Base-by-base conservation (phyloP, 2,329 filamentous ascomycete species). In the Harringtonia aguacate region DNA sequence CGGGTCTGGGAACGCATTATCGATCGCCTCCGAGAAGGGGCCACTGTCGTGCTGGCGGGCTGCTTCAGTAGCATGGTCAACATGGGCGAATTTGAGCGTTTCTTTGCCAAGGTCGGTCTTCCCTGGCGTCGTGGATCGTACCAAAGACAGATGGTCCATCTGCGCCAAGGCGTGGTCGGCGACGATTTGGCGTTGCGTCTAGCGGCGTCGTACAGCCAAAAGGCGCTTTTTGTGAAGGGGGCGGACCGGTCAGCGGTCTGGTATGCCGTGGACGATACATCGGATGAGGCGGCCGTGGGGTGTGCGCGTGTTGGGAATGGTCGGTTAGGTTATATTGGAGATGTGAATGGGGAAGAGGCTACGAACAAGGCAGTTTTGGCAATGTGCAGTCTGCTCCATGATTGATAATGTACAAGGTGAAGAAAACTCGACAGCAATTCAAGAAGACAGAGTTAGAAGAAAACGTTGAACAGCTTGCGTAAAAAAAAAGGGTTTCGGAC, bases 301-400 rank as follows among this genome's bases (percentile, higher is more conserved):
- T 54, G 55, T 36, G 44, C 52, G 2, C 50, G 46, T 28, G 54
- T 60, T 36, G 56, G 53, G 13, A 40, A 36, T 9, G 55, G 56
- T 27, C 49, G 36, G 30, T 48, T 60, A 22, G 56, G 56, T 21
- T 59, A 59, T 47, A 45, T 59, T 34, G 56, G 56, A 31, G 56
- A 59, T 46, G 54, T 58, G 33, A 58, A 57, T 36, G 44, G 45
- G 3, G 56, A 53, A 44, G 44, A 46, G 22, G 46, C 24, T 8
- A 52, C 52, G 14, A 43, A 47, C 20, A 21, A 36, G 3, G 55
- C 52, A 12, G 43, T 58, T 36, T 37, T 58, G 29, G 55, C 53
- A 43, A 58, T 60, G 56, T 54, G 54, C 45, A 53, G 56, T 9
- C 52, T 58, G 24, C n/a, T n/a, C n/a, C n/a, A n/a, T n/a, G n/a